Base-by-base conservation (phyloP, 345 rosid species). In the Populus euphratica region DNA sequence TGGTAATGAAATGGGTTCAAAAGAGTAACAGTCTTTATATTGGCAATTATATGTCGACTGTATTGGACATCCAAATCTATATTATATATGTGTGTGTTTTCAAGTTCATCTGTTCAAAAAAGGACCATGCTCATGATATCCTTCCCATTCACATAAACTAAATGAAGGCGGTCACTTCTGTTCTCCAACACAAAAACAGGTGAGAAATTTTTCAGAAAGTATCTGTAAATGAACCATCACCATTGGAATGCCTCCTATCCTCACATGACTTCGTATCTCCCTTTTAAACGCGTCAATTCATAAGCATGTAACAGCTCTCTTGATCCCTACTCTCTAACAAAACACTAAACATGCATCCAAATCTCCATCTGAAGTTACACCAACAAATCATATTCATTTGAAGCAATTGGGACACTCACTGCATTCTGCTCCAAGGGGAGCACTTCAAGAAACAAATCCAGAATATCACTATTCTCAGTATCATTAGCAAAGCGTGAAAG, bases 401-500 rank as follows among this genome's bases (percentile, higher is more conserved):
- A 68, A 56, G 17, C 64, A 50, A 47, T 65, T n/a, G 38, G 8
- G 69, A 77, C 63, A 63, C 93, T 82, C 77, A 96, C 99, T 83
- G 85, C 88, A 78, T 84, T 93, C 50, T 88, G 92, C 84, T 96
- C 99, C 69, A 80, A 66, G 0, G 94, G 90, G 81, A 91, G 91
- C 79, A 83, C 85, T 77, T 88, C 92, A 36, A 96, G 95, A 20
- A 93, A 90, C 80, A 92, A 84, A 85, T 93, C 90, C 62, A 93
- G 95, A 82, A 93, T 86, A 74, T 93, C 99, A 39, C 81, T 87
- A 76, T 92, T 93, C 69, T 91, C 99, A 59, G 94, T 74, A 81
- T 93, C 99, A 43, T 89, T 90, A 23, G 78, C 92, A 85, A 96
- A 96, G 35, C 99, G 96, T 1, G 98, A 91, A 74, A 96, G 97